A percentile compares a stretch with the other conserved stretches of the same genome.
These are phyloP conservation scores for Aureobasidium sp. DNA, from an alignment of 2,329 filamentous ascomycete species.

Conservation along the genomic window DNA sequence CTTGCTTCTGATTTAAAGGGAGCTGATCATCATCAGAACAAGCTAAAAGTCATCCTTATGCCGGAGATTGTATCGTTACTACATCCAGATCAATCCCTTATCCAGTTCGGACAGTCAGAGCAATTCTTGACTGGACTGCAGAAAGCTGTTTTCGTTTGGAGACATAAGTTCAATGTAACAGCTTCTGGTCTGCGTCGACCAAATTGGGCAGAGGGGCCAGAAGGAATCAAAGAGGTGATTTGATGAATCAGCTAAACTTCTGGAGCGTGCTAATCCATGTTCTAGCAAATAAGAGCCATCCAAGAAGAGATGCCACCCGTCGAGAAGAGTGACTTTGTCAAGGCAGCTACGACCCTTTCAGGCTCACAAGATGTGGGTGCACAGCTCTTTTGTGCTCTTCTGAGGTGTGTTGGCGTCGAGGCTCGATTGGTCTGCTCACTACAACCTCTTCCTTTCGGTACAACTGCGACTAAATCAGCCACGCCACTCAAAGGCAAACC, in stretches of 20 bases:
- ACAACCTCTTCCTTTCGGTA: conserved; percentile 66
- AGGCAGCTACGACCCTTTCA: conserved; percentile 57
- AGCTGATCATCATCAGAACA: conserved; percentile 21
- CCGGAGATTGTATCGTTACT: conserved; percentile 59
- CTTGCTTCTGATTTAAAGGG: neutral
- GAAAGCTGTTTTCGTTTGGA: conserved; percentile 59
- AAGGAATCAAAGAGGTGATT: conserved; percentile 24
- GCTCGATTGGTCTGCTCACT: conserved; percentile 82
- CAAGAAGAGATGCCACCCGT: conserved; percentile 38
- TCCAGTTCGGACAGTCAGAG: conserved; percentile 68
- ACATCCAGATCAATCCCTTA: conserved; percentile 56
- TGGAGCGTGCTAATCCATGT: conserved; percentile 11
- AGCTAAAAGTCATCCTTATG: conserved; percentile 56
- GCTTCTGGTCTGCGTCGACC: conserved; percentile 61
- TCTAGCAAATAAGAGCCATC: conserved; percentile 9
- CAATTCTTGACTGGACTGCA: conserved; percentile 73
- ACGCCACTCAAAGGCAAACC: conserved; percentile 33
- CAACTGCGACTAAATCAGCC: conserved; percentile 35
- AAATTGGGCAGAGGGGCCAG: conserved; percentile 64
- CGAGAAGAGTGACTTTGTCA: conserved; percentile 64
- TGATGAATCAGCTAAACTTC: neutral
- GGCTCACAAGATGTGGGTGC: conserved; percentile 87
- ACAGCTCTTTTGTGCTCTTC: conserved; percentile 80
- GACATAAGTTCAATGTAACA: conserved; percentile 59
- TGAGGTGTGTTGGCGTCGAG: conserved; percentile 75